These are phyloP conservation scores for Carex myosuroides DNA, from an alignment of 176 grass and related monocot genomes.

Conservation along the genomic window DNA sequence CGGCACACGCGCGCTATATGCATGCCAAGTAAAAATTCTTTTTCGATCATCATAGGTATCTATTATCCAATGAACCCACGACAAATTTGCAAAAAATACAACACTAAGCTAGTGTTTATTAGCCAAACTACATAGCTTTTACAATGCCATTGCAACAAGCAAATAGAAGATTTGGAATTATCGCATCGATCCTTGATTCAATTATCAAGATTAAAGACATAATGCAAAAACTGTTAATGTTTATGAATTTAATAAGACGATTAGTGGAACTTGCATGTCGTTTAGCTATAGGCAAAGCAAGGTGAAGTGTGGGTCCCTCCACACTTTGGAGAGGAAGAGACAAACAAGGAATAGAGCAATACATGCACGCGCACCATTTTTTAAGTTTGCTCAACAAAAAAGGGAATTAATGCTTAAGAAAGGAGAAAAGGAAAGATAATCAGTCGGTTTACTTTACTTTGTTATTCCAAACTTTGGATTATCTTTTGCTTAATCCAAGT, in stretches of 20 bases:
- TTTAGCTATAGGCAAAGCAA: conserved; percentile 21
- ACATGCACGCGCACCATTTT: conserved; percentile 21
- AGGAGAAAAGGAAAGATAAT: conserved; percentile 11
- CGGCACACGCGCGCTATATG: neutral
- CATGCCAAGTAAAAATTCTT: neutral
- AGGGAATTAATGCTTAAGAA: neutral
- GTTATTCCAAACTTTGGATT: neutral
- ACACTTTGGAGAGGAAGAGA: conserved; percentile 22
- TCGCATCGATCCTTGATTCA: neutral
- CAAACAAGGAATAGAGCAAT: conserved; percentile 24
- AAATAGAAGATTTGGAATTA: neutral
- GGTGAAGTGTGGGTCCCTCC: conserved; percentile 19
- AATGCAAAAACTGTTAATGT: neutral
- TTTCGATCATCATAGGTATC: neutral
- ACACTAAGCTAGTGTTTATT: neutral
- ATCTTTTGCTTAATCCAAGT: conserved; percentile 22
- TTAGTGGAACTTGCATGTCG: conserved; percentile 21
- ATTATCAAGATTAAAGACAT: conserved; percentile 12
- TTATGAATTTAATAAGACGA: conserved; percentile 11
- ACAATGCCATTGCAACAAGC: neutral
- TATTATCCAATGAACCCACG: neutral
- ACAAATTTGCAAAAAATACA: neutral
- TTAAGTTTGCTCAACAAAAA: conserved; percentile 7
- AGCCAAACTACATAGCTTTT: neutral
- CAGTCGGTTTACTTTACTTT: conserved; percentile 20